A percentile compares a stretch with the other conserved stretches of the same genome.
Conservation (phyloP, 495 filamentous ascomycete species). For the Annulohypoxylon bovei region DNA sequence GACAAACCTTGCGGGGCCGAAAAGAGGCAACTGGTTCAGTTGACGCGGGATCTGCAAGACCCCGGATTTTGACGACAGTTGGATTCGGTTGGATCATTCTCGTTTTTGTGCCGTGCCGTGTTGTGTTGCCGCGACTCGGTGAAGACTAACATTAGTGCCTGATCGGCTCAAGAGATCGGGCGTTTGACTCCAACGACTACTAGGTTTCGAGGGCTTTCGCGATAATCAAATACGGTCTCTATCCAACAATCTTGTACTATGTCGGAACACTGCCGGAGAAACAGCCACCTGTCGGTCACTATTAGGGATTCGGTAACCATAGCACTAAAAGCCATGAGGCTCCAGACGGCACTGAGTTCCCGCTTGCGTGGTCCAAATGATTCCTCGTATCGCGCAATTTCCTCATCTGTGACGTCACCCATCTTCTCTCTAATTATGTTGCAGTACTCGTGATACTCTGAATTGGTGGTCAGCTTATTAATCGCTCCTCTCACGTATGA, state of each 20-base stretch:
- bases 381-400: slow-evolving; percentile 74
- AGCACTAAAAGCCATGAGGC: slow-evolving; percentile 93
- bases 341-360: slow-evolving; percentile 88
- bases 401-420: slow-evolving; percentile 72
- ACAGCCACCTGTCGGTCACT: slow-evolving; percentile 92
- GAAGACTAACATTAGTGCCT: slow-evolving; percentile 25
- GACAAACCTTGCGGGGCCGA: slow-evolving; percentile 27
- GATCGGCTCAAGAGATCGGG: slow-evolving; percentile 19
- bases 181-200: slow-evolving; percentile 90
- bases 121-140: slow-evolving; percentile 34
- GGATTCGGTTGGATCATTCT: slow-evolving; percentile 9
- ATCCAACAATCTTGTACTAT: slow-evolving; percentile 83
- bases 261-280: slow-evolving; percentile 77
- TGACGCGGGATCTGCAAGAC: slow-evolving; percentile 36
- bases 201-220: slow-evolving; percentile 85
- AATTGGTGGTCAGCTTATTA: slow-evolving; percentile 72
- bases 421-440: slow-evolving; percentile 68
- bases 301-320: slow-evolving; percentile 87
- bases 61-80: slow-evolving; percentile 29
- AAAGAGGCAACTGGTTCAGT: slow-evolving; percentile 31
- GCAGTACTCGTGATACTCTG: slow-evolving; percentile 61
- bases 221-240: slow-evolving; percentile 90
- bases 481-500: slow-evolving; percentile 85
- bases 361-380: slow-evolving; percentile 73
- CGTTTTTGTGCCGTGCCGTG: too few species aligned